A percentile compares a stretch with the other conserved stretches of the same genome.
Conservation (phyloP, 1,139 yeast species). For the Kluyveromyces sp. region DNA sequence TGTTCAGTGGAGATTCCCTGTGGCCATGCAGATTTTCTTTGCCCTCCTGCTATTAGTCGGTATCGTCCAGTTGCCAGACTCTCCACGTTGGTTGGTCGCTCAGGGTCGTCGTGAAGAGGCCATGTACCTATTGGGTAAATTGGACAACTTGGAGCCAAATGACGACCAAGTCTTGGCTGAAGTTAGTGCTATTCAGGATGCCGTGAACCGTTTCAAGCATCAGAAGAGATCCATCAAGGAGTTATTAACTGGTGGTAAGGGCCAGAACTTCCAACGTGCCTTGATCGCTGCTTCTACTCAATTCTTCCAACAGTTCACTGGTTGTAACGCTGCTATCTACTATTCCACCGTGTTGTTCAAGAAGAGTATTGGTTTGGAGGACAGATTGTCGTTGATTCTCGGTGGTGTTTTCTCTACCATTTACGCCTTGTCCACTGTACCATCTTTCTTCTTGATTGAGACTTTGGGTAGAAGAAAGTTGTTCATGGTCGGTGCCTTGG, state of each 20-base stretch:
- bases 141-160: constrained; percentile 28
- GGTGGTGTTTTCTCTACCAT: constrained; percentile 61
- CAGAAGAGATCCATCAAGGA: constrained; percentile 35
- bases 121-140: constrained; percentile 25
- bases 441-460: constrained; percentile 60
- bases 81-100: constrained; percentile 68
- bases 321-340: constrained; percentile 65
- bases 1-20: constrained; percentile 44
- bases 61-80: constrained; percentile 48
- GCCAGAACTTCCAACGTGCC: constrained; percentile 36
- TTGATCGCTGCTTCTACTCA: constrained; percentile 58
- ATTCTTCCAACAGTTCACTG: constrained; percentile 47
- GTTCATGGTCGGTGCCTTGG: constrained; percentile 36
- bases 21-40: constrained; percentile 41
- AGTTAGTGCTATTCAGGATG: constrained; percentile 34
- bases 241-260: constrained; percentile 49
- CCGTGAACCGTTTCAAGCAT: constrained; percentile 31
- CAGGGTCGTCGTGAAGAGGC: constrained; percentile 49
- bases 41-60: constrained; percentile 34
- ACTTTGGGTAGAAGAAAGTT: constrained; percentile 56
- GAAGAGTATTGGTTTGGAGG: constrained; percentile 43
- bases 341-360: constrained; percentile 59
- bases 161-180: constrained; percentile 45
- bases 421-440: constrained; percentile 55
- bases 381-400: constrained; percentile 48